phyloP scores from a whole-genome alignment of 2,329 filamentous ascomycete genomes.

The Colletotrichum ledebouriae region DNA sequence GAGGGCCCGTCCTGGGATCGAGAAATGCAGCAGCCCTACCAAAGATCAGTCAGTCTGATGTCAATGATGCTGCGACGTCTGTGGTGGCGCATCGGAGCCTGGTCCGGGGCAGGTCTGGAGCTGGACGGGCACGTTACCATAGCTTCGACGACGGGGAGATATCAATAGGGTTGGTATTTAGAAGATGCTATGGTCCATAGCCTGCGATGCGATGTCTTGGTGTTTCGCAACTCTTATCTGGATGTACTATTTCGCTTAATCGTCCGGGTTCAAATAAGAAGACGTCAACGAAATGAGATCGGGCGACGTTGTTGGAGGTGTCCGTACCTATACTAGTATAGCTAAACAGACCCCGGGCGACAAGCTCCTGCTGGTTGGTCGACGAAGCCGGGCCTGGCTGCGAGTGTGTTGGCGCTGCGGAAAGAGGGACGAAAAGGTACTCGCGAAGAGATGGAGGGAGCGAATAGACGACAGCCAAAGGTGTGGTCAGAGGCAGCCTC shows the following conservation, averaged over 20 bases:
- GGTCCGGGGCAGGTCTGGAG: not conserved
- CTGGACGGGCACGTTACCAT: conserved; percentile 22
- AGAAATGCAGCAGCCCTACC: conserved; percentile 71
- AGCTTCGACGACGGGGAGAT: not conserved
- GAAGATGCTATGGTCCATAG: conserved; percentile 30
- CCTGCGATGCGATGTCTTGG: conserved; percentile 6
- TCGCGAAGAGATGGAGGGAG: not conserved
- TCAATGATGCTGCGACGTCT: not conserved
- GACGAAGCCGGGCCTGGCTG: conserved; percentile 16
- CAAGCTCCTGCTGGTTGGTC: conserved; percentile 25
- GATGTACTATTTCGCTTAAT: not conserved
- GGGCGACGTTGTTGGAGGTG: not conserved
- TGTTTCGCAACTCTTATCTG: not conserved
- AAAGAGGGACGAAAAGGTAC: conserved; percentile 9
- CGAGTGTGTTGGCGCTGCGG: conserved; percentile 29
- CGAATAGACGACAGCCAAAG: not conserved
- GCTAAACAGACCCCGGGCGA: conserved; percentile 26
- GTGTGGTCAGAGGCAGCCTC: not conserved
- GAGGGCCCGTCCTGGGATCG: conserved; percentile 62
- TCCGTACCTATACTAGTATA: not conserved
- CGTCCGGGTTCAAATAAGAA: not conserved
- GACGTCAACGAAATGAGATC: not conserved
- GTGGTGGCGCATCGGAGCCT: not conserved
- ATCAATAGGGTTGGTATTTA: conserved; percentile 7
- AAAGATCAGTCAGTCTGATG: conserved; percentile 17